These are phyloP conservation scores for Neurospora tetrasperma DNA, from an alignment of 495 filamentous ascomycete genomes.

Conservation along the genomic window DNA sequence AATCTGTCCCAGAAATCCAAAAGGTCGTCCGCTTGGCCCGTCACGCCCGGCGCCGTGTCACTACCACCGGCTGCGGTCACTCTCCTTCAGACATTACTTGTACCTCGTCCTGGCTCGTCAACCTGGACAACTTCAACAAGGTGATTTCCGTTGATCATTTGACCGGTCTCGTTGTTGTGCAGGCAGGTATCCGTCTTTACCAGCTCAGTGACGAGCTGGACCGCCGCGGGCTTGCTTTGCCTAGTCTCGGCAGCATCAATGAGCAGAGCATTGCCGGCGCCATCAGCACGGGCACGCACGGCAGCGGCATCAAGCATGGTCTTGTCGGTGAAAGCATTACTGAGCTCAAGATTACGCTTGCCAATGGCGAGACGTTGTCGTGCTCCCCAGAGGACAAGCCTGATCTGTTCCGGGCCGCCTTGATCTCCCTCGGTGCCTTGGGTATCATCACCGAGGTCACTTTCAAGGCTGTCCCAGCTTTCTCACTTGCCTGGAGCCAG, in stretches of 20 bases:
- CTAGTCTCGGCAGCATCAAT: constrained; percentile 88
- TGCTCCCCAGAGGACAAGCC: constrained; percentile 63
- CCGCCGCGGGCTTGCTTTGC: constrained; percentile 65
- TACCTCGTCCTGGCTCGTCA: constrained; percentile 89
- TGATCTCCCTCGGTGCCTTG: constrained; percentile 79
- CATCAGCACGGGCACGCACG: constrained; percentile 87
- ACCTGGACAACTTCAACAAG: constrained; percentile 71
- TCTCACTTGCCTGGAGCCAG: constrained; percentile 79
- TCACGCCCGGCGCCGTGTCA: constrained; percentile 66
- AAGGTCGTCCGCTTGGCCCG: constrained; percentile 75
- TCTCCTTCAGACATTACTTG: constrained; percentile 89
- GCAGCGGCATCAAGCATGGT: constrained; percentile 74
- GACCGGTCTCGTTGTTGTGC: constrained; percentile 57
- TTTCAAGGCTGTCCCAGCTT: constrained; percentile 63
- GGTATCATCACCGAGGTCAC: constrained; percentile 86
- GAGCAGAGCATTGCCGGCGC: constrained; percentile 89
- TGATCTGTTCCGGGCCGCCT: constrained; percentile 77
- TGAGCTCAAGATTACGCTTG: constrained; percentile 66
- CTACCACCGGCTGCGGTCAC: constrained; percentile 76
- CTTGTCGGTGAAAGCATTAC: constrained; percentile 67
- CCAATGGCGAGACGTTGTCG: constrained; percentile 63
- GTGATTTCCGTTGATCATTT: constrained; percentile 57
- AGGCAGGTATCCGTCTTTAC: constrained; percentile 75
- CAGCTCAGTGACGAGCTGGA: constrained; percentile 60
- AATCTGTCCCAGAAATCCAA: constrained; percentile 67